These are phyloP conservation scores for Alternaria angustiovoidea DNA, from an alignment of 2,329 filamentous ascomycete genomes.

Conservation along the genomic window DNA sequence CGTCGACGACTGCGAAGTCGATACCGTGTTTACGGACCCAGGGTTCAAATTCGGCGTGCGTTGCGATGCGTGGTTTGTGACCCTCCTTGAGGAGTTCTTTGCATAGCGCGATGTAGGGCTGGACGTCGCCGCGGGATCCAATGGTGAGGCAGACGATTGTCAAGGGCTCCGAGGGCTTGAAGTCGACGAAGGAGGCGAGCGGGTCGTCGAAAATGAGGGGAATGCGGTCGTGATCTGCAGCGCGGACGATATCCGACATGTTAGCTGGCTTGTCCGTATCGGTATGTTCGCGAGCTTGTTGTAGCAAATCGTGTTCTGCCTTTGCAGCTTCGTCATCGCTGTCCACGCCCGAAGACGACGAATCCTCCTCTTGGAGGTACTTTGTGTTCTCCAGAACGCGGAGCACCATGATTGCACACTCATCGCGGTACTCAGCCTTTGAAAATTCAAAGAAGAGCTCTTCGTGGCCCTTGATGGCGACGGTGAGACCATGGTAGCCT, in stretches of 20 bases:
- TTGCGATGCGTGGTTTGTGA: constrained; percentile 86
- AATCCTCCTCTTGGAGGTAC: constrained; percentile 73
- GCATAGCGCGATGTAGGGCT: constrained; percentile 96
- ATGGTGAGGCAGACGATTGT: constrained; percentile 94
- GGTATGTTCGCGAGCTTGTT: constrained; percentile 70
- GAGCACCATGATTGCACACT: constrained; percentile 83
- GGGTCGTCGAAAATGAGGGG: constrained; percentile 90
- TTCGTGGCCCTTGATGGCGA: constrained; percentile 94
- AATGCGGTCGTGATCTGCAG: constrained; percentile 63
- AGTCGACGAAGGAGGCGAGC: constrained; percentile 85
- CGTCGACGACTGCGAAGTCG: constrained; percentile 86
- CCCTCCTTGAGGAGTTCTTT: constrained; percentile 89
- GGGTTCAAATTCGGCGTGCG: constrained; percentile 84
- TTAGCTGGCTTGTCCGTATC: constrained; percentile 28
- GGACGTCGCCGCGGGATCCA: constrained; percentile 92
- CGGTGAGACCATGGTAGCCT: constrained; percentile 86
- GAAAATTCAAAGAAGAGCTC: constrained; percentile 97
- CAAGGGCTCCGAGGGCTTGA: constrained; percentile 82
- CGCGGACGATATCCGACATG: constrained; percentile 41
- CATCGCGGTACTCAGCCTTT: constrained; percentile 79
- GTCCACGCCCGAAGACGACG: constrained; percentile 72
- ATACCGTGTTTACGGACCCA: constrained; percentile 96
- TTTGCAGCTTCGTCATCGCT: constrained; percentile 77
- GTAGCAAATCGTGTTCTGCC: constrained; percentile 80
- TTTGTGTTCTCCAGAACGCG: constrained; percentile 76